phyloP scores from a whole-genome alignment of 495 filamentous ascomycete species.

The Astrothelium subdiscretum region DNA sequence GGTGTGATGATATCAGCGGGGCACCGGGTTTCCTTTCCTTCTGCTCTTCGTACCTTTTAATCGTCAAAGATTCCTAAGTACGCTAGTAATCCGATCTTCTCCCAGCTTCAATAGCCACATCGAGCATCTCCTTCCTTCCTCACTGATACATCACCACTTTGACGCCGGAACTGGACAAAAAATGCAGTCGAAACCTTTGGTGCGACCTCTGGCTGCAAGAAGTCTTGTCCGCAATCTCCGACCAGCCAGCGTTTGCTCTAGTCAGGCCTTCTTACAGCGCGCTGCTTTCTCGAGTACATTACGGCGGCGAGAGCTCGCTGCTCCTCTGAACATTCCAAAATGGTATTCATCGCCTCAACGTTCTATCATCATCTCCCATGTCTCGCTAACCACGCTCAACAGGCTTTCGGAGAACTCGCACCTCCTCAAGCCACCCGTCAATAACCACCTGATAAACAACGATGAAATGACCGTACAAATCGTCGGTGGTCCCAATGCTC shows the following conservation, averaged over 20 bases:
- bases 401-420: slow-evolving; percentile 92
- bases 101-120: too few species aligned
- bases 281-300: background rate
- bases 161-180: background rate
- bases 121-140: too few species aligned
- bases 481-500: slow-evolving; percentile 89
- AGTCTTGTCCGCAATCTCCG: background rate
- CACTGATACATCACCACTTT: too few species aligned
- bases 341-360: slow-evolving; percentile 42
- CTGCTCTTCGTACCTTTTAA: too few species aligned
- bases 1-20: background rate
- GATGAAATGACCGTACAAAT: slow-evolving; percentile 75
- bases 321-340: slow-evolving; percentile 70
- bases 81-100: too few species aligned
- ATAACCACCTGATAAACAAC: slow-evolving; percentile 95
- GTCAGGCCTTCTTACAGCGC: background rate
- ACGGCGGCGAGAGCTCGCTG: slow-evolving; percentile 23
- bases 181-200: background rate
- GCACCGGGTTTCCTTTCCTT: too few species aligned
- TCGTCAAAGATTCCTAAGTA: background rate
- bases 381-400: background rate
- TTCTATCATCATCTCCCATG: background rate
- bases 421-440: slow-evolving; percentile 86
- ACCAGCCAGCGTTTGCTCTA: background rate
- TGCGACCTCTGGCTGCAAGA: background rate